phyloP scores from a whole-genome alignment of 140 eudicot genomes.

The Senecio squalidus region DNA sequence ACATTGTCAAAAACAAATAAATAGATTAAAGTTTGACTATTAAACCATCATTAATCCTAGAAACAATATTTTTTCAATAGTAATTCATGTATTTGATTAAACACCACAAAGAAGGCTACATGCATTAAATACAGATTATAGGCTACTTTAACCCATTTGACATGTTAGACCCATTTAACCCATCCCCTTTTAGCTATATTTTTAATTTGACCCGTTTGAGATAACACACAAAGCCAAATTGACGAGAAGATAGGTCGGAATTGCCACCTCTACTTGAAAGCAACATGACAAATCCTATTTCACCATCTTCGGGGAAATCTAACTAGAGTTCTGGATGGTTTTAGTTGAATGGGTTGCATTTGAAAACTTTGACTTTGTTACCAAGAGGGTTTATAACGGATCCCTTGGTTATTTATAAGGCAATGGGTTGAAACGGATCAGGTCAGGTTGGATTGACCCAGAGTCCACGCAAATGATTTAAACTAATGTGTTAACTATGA shows the following conservation, averaged over 20 bases:
- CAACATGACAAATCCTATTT: not conserved
- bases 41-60: too few species aligned
- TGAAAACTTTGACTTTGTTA: not conserved
- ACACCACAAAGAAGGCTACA: not conserved
- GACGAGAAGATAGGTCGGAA: not conserved
- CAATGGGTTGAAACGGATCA: too few species aligned
- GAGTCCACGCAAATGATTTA: too few species aligned
- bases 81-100: not conserved
- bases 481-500: too few species aligned
- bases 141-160: not conserved
- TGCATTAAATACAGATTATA: not conserved
- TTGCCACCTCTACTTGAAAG: not conserved
- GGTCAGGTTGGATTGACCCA: too few species aligned
- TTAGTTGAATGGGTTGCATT: not conserved
- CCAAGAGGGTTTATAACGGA: not conserved
- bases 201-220: not conserved
- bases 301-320: not conserved
- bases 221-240: not conserved
- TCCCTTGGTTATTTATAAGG: too few species aligned
- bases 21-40: too few species aligned
- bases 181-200: too few species aligned
- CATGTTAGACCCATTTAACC: not conserved
- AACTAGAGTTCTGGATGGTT: slow-evolving; percentile 6
- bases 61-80: not conserved
- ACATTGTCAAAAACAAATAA: too few species aligned